Evolutionary conservation across 2,329 filamentous ascomycete genomes (phyloP), one percentile per base, ranked within the genome.

Genomic region (Pseudogymnoascus sp.): DNA sequence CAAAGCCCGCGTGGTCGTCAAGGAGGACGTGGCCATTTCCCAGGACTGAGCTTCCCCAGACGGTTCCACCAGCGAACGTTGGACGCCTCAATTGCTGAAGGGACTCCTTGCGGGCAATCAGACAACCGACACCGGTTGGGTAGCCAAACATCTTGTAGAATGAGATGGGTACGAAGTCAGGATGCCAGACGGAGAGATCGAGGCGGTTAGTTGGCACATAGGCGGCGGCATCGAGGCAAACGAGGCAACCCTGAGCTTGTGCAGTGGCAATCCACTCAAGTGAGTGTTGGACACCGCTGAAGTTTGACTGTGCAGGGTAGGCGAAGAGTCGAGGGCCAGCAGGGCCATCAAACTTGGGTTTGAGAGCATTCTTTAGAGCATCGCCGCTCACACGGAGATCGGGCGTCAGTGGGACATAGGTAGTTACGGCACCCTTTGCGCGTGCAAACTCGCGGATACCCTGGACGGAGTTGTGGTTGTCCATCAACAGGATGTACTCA

Each of bases 241-340:
- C 74, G 59, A 75, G 72, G 58, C 73, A 76, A 19, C 74, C 73
- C 7, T 65, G 64, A 3, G 64, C 58, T 62, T 76, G 74, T 2
- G 74, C 74, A 13, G 69, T 60, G 1, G 57, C 38, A 0, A 74
- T 63, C 73, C 73, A 75, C 0, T 65, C 64, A 0, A 77, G 67
- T 12, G 74, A 73, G 45, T 77, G 75, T 0, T 72, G 71, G 2
- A 75, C 74, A 30, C 75, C 75, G 56, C 68, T 73, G 60, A 77
- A 76, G 63, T 78, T 78, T 62, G 73, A 75, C 64, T 77, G 76
- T 0, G 75, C 76, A 3, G 75, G 76, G 64, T 75, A 78, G 3
- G 74, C 75, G 61, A 78, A 76, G 15, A 77, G 67, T 6, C 73
- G 72, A 15, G 59, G 52, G 9, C 55, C 60, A 35, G 33, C 23